Evolutionary conservation across 192 early-diverging fungal species (phyloP).

Genomic region (Coemansia sp.): DNA sequence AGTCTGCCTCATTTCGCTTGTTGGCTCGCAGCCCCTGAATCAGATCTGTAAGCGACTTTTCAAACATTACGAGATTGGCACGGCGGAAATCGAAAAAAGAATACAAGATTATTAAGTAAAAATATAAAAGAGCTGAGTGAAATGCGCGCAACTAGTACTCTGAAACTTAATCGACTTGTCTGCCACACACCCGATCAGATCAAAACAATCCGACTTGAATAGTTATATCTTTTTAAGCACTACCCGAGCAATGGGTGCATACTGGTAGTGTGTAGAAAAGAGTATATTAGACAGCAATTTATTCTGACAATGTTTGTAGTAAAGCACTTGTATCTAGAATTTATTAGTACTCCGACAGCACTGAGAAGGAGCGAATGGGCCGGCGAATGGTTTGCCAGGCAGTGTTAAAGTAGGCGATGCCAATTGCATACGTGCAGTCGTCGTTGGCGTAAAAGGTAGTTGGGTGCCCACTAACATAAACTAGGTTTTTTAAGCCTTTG

Average conservation of each 20-base stretch:
- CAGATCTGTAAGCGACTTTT: slow-evolving; percentile 85
- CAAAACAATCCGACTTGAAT: too few species aligned
- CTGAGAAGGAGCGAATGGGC: slow-evolving; percentile 1
- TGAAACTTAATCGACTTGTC: too few species aligned
- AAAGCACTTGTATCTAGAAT: too few species aligned
- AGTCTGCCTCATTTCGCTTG: slow-evolving; percentile 85
- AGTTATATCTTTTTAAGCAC: too few species aligned
- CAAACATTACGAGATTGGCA: slow-evolving; percentile 60
- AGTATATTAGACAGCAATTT: too few species aligned
- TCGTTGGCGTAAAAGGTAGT: not conserved
- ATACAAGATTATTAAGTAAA: not conserved
- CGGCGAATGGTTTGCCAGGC: not conserved
- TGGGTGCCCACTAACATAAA: not conserved
- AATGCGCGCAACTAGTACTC: too few species aligned
- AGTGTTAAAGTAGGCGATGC: not conserved
- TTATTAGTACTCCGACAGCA: not conserved
- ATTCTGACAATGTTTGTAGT: too few species aligned
- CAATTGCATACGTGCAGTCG: not conserved
- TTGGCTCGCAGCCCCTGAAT: slow-evolving; percentile 94
- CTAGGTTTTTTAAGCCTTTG: not conserved
- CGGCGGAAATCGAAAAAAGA: not conserved
- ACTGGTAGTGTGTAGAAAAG: too few species aligned
- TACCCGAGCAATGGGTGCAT: too few species aligned
- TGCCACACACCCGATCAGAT: too few species aligned
- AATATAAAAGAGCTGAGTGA: not conserved